Percentiles rank a stretch among this genome's conserved stretches.
Evolutionary conservation across 768 basidiomycete species (phyloP).

Genomic region (Xerocomellus chrysenteron): DNA sequence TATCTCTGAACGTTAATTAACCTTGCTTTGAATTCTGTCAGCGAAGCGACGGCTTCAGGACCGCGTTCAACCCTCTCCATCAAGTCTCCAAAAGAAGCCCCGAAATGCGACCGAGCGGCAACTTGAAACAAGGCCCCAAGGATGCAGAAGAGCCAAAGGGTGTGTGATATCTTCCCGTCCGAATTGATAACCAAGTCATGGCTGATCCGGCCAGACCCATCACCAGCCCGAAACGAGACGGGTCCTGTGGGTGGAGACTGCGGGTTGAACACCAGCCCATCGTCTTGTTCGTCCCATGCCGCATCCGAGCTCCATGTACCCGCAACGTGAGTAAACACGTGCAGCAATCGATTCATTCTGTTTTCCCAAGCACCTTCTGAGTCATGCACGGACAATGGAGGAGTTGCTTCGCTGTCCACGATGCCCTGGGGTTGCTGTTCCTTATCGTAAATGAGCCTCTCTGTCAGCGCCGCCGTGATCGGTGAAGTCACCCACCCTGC

Average conservation of each 20-base stretch:
- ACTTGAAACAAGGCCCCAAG: conserved; percentile 24
- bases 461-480: conserved; percentile 25
- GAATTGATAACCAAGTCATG: conserved; percentile 42
- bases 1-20: conserved; percentile 27
- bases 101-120: conserved; percentile 10
- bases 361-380: conserved; percentile 15
- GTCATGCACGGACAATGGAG: not conserved
- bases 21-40: conserved; percentile 24
- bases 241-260: conserved; percentile 19
- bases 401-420: conserved; percentile 6
- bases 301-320: conserved; percentile 22
- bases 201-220: conserved; percentile 7
- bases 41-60: conserved; percentile 10
- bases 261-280: conserved; percentile 27
- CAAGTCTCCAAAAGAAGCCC: conserved; percentile 15
- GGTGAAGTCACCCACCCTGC: conserved; percentile 23
- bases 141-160: conserved; percentile 48
- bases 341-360: conserved; percentile 10
- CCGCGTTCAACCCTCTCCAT: conserved; percentile 11
- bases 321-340: conserved; percentile 21
- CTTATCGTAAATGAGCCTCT: conserved; percentile 22
- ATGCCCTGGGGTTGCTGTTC: conserved; percentile 21
- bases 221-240: conserved; percentile 10
- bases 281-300: conserved; percentile 28
- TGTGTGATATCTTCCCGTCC: conserved; percentile 51